Conservation (phyloP, 768 basidiomycete species). For the Inosperma sp. region DNA sequence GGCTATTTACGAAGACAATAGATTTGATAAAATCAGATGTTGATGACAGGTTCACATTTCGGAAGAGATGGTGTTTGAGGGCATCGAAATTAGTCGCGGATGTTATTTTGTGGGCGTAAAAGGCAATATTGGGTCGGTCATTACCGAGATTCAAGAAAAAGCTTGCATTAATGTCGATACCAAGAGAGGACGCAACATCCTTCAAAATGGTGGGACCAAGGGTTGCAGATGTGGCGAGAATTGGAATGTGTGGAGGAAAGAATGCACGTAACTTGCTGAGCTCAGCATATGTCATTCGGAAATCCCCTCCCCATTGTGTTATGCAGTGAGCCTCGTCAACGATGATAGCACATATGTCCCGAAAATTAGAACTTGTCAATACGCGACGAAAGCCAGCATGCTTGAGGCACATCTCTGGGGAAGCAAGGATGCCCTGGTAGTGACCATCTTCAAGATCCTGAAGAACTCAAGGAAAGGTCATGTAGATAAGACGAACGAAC, state of each 20-base stretch:
- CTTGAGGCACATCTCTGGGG: constrained; percentile 38
- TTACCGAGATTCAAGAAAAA: constrained; percentile 37
- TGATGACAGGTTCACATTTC: neutral
- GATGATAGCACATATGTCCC: constrained; percentile 24
- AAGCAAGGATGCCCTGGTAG: constrained; percentile 29
- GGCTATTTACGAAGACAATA: constrained; percentile 20
- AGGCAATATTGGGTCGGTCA: constrained; percentile 33
- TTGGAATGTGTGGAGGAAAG: constrained; percentile 26
- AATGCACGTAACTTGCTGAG: constrained; percentile 28
- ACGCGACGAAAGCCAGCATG: constrained; percentile 26
- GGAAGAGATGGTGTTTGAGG: constrained; percentile 12
- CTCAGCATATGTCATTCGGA: constrained; percentile 29
- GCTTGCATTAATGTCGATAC: constrained; percentile 19
- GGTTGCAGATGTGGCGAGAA: constrained; percentile 33
- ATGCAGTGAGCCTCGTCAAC: constrained; percentile 41
- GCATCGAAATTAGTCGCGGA: constrained; percentile 22
- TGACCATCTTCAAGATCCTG: constrained; percentile 24
- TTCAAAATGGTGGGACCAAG: constrained; percentile 24
- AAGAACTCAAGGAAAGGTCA: neutral
- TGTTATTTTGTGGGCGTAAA: constrained; percentile 20
- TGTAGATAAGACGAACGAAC: neutral
- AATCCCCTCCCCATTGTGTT: constrained; percentile 25
- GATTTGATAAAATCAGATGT: constrained; percentile 19
- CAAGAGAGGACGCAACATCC: constrained; percentile 23
- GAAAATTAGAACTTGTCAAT: constrained; percentile 19